A percentile compares a stretch with the other conserved stretches of the same genome.
These are phyloP conservation scores for Skeletonema potamos DNA, from an alignment of 108 stramenopile species.

Conservation along the genomic window DNA sequence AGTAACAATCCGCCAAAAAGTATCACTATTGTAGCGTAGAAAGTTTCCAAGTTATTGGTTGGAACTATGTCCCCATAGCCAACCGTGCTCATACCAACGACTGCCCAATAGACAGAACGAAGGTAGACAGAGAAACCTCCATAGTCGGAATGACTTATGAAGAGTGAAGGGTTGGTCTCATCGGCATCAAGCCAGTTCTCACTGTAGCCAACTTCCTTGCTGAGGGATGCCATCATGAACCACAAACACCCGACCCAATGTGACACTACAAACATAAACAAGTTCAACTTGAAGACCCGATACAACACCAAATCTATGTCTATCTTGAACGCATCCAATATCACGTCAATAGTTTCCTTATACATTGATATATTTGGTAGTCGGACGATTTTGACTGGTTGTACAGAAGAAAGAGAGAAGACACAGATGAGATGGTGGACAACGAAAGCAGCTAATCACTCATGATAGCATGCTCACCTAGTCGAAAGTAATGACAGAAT, in stretches of 20 bases:
- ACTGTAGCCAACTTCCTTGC: slow-evolving; percentile 1
- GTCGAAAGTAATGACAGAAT: slow-evolving; percentile 25
- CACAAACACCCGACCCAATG: slow-evolving; percentile 51
- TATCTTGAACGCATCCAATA: slow-evolving; percentile 58
- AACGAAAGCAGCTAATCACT: background rate
- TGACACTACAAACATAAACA: slow-evolving; percentile 35
- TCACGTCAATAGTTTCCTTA: slow-evolving; percentile 10
- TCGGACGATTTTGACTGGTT: slow-evolving; percentile 22
- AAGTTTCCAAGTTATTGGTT: slow-evolving; percentile 46
- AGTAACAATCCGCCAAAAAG: slow-evolving; percentile 54
- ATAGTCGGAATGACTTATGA: slow-evolving; percentile 33
- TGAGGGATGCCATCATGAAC: slow-evolving; percentile 26
- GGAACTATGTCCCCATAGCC: slow-evolving; percentile 62
- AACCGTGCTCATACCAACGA: slow-evolving; percentile 47
- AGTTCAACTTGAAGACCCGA: slow-evolving; percentile 37
- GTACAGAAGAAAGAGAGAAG: background rate
- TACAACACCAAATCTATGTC: slow-evolving; percentile 51
- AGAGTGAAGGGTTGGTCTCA: slow-evolving; percentile 23
- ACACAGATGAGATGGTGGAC: background rate
- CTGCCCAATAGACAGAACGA: slow-evolving; percentile 51
- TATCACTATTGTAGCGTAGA: slow-evolving; percentile 34
- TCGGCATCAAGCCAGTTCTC: slow-evolving; percentile 38
- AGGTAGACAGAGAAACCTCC: slow-evolving; percentile 40
- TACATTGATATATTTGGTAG: slow-evolving; percentile 30
- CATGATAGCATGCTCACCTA: background rate